Conservation (phyloP, 2,329 filamentous ascomycete genomes). For the Clarireedia monteithiana region DNA sequence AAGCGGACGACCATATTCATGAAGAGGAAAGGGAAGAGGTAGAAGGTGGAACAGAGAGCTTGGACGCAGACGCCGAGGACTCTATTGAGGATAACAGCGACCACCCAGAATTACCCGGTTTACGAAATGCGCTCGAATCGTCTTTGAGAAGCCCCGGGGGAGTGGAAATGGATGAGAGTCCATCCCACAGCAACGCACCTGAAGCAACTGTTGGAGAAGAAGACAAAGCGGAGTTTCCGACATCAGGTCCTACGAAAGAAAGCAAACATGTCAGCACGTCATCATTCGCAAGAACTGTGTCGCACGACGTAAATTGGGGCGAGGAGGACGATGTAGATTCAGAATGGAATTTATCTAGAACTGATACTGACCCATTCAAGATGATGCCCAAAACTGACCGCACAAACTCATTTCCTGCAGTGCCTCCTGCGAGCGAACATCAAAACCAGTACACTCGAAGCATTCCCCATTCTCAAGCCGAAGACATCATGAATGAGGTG, state of each 20-base stretch:
- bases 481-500: slow-evolving; percentile 44
- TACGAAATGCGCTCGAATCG: slow-evolving; percentile 22
- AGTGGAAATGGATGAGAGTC: slow-evolving; percentile 23
- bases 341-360: slow-evolving; percentile 47
- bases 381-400: slow-evolving; percentile 50
- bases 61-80: neutral
- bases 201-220: slow-evolving; percentile 10
- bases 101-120: slow-evolving; percentile 17
- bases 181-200: slow-evolving; percentile 15
- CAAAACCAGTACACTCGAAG: slow-evolving; percentile 30
- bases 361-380: slow-evolving; percentile 50
- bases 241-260: slow-evolving; percentile 25
- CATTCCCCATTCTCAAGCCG: slow-evolving; percentile 42
- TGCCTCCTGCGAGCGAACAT: slow-evolving; percentile 37
- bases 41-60: neutral
- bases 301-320: slow-evolving; percentile 52
- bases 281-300: slow-evolving; percentile 57
- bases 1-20: neutral
- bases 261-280: slow-evolving; percentile 52
- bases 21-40: neutral
- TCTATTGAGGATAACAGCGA: slow-evolving; percentile 12
- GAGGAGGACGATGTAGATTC: slow-evolving; percentile 44
- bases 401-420: slow-evolving; percentile 56
- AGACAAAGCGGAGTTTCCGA: slow-evolving; percentile 19
- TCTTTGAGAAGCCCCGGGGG: slow-evolving; percentile 23